phyloP scores from a whole-genome alignment of 805 yeast species.

The Ascoidea asiatica region DNA sequence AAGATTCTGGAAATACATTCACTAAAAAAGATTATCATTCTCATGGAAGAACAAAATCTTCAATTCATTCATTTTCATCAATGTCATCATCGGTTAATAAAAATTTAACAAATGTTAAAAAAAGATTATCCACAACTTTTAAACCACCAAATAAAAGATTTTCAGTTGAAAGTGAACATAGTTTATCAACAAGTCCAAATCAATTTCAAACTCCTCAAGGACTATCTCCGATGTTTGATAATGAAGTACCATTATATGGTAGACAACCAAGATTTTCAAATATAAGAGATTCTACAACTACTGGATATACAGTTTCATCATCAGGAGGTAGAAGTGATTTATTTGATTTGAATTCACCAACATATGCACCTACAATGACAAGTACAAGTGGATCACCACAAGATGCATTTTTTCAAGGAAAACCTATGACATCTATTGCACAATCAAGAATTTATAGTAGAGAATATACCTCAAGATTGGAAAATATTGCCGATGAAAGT shows the following conservation, averaged over 20 bases:
- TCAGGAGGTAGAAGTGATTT: not conserved
- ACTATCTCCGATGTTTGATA: not conserved
- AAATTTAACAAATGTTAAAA: not conserved
- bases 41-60: not conserved
- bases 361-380: not conserved
- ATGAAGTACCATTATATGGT: not conserved
- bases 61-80: not conserved
- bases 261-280: not conserved
- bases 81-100: not conserved
- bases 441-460: no score
- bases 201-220: not conserved
- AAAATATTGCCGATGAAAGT: constrained; percentile 1
- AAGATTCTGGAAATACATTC: no score
- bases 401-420: not conserved
- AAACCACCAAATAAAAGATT: not conserved
- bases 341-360: not conserved
- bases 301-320: not conserved
- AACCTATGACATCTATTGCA: not conserved
- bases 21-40: not conserved
- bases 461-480: no score
- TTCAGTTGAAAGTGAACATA: not conserved
- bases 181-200: not conserved
- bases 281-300: not conserved
- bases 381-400: not conserved
- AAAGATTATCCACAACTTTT: not conserved